These are phyloP conservation scores for Candida suzukii DNA, from an alignment of 805 yeast species.

Conservation along the genomic window DNA sequence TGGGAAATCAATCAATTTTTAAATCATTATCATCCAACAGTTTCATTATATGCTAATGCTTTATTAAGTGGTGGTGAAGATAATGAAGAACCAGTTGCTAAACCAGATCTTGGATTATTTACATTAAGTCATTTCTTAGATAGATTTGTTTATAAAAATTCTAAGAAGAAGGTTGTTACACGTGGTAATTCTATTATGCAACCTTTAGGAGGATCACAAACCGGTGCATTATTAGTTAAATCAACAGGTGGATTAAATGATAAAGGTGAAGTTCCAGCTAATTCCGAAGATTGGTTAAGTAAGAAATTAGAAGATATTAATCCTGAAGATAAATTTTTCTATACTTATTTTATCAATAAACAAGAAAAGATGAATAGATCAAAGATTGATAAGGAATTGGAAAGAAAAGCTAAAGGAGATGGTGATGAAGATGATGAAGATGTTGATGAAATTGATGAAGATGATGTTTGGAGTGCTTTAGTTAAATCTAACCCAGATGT, in stretches of 20 bases:
- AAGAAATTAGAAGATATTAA: slow-evolving; percentile 57
- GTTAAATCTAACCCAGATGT: slow-evolving; percentile 52
- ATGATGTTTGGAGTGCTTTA: slow-evolving; percentile 51
- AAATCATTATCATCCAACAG: slow-evolving; percentile 89
- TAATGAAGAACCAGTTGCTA: slow-evolving; percentile 29
- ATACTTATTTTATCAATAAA: slow-evolving; percentile 71
- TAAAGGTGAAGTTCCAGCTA: slow-evolving; percentile 56
- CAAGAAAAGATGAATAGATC: slow-evolving; percentile 34
- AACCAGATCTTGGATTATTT: slow-evolving; percentile 88
- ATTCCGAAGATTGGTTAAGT: slow-evolving; percentile 77
- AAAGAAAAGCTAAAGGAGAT: slow-evolving; percentile 36
- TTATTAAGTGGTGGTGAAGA: slow-evolving; percentile 43
- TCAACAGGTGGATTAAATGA: slow-evolving; percentile 36
- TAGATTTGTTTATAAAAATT: slow-evolving; percentile 89
- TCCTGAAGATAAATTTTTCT: slow-evolving; percentile 86
- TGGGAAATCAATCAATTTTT: slow-evolving; percentile 81
- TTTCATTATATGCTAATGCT: slow-evolving; percentile 69
- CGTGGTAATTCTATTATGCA: slow-evolving; percentile 96
- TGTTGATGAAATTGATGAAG: slow-evolving; percentile 46
- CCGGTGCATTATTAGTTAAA: slow-evolving; percentile 60
- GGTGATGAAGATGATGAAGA: slow-evolving; percentile 28
- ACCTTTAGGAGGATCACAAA: slow-evolving; percentile 83
- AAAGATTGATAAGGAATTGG: slow-evolving; percentile 35
- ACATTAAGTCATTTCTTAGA: slow-evolving; percentile 88
- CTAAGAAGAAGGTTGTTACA: slow-evolving; percentile 66